Conservation (phyloP, 495 filamentous ascomycete genomes). For the Annulohypoxylon maeteangense region DNA sequence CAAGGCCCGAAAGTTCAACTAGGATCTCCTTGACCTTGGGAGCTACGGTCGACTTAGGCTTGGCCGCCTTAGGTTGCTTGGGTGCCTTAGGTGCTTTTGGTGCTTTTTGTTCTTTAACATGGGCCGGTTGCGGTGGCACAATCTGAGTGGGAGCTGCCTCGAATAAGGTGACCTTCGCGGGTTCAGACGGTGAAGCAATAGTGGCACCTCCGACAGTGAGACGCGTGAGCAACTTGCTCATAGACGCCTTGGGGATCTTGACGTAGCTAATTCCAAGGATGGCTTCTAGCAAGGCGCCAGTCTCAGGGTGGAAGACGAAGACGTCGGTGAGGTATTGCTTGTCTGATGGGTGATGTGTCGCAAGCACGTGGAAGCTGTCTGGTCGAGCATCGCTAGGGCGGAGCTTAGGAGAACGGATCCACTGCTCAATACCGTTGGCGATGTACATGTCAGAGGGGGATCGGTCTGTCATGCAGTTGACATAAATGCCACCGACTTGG, state of each 20-base stretch:
- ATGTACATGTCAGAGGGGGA: slow-evolving; percentile 59
- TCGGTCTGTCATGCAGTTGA: slow-evolving; percentile 63
- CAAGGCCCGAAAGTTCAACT: slow-evolving; percentile 58
- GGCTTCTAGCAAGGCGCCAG: slow-evolving; percentile 55
- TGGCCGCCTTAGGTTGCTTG: slow-evolving; percentile 30
- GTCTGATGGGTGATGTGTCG: slow-evolving; percentile 52
- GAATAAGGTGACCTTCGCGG: slow-evolving; percentile 29
- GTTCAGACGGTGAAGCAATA: slow-evolving; percentile 19
- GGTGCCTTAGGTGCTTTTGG: slow-evolving; percentile 20
- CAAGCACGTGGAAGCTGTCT: slow-evolving; percentile 59
- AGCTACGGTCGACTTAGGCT: slow-evolving; percentile 41
- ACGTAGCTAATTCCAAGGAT: slow-evolving; percentile 63
- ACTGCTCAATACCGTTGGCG: slow-evolving; percentile 58
- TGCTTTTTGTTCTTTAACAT: neutral
- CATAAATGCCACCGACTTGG: slow-evolving; percentile 64
- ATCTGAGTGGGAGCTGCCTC: slow-evolving; percentile 37
- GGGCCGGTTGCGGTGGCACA: slow-evolving; percentile 11
- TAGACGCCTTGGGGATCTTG: slow-evolving; percentile 55
- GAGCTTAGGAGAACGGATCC: slow-evolving; percentile 58
- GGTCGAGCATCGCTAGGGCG: slow-evolving; percentile 32
- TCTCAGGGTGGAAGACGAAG: slow-evolving; percentile 61
- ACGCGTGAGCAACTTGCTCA: slow-evolving; percentile 49
- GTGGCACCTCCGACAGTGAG: slow-evolving; percentile 30
- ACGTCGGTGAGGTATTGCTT: slow-evolving; percentile 59
- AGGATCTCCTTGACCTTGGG: slow-evolving; percentile 45